Conservation (phyloP, 2,329 filamentous ascomycete species). For the Aspergillus nomiae region DNA sequence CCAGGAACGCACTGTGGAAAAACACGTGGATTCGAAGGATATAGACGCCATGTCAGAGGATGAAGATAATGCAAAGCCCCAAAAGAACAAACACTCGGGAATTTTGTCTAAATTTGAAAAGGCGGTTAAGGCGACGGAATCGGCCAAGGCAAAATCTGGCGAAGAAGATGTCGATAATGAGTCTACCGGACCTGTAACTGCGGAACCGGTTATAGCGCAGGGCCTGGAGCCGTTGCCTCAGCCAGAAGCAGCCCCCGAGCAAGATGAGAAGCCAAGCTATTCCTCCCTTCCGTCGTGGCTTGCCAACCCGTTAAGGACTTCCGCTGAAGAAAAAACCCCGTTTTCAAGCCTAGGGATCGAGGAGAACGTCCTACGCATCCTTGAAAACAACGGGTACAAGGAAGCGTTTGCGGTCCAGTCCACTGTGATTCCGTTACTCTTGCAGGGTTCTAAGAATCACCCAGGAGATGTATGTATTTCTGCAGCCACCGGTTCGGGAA, state of each 20-base stretch:
- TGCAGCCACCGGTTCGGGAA: slow-evolving; percentile 92
- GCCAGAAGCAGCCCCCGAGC: slow-evolving; percentile 58
- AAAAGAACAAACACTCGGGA: slow-evolving; percentile 37
- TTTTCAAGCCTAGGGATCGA: slow-evolving; percentile 69
- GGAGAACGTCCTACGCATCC: slow-evolving; percentile 59
- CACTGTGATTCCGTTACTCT: slow-evolving; percentile 75
- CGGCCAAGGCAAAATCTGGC: slow-evolving; percentile 13
- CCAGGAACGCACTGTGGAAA: neutral
- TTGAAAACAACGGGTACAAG: slow-evolving; percentile 69
- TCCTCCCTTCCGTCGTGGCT: slow-evolving; percentile 82
- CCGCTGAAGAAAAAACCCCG: slow-evolving; percentile 58
- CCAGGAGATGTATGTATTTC: slow-evolving; percentile 84
- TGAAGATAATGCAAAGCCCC: slow-evolving; percentile 19
- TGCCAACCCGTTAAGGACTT: slow-evolving; percentile 70
- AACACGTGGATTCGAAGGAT: slow-evolving; percentile 5
- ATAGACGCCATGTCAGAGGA: slow-evolving; percentile 23
- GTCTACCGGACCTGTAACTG: slow-evolving; percentile 13
- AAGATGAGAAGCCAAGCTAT: slow-evolving; percentile 65
- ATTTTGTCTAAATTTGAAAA: slow-evolving; percentile 44
- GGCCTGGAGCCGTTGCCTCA: slow-evolving; percentile 82
- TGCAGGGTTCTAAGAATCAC: slow-evolving; percentile 63
- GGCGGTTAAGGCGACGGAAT: slow-evolving; percentile 29
- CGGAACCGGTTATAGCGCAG: slow-evolving; percentile 37
- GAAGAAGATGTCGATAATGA: slow-evolving; percentile 16
- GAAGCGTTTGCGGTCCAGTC: slow-evolving; percentile 79